Base-by-base conservation (phyloP, 78 protist species). In the Chrysochromulina parva region DNA sequence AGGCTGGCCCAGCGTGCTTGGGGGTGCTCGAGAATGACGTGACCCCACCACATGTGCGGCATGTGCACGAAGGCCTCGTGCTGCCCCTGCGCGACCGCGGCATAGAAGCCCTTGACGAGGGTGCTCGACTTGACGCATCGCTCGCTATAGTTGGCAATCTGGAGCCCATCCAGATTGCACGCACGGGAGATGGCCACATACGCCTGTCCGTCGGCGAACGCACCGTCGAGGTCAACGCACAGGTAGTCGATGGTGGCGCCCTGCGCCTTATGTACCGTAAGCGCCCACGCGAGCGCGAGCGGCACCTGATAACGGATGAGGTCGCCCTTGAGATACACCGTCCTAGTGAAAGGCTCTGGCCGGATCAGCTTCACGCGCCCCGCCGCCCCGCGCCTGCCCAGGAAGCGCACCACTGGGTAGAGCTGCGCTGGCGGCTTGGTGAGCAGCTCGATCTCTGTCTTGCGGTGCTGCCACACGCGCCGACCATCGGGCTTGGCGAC, bases 161-260 rank as follows among this genome's bases (percentile, higher is more conserved):
- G 48, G n/a, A 92, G 59, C 38, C 97, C 98, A 7, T 88, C 88
- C 17, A 95, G 48, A 11, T 1, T 66, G 9, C 10, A 1, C 50
- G 94, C 96, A 47, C 99, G 80, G 16, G 95, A 90, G n/a, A 98
- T 90, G 7, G 99, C 98, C 3, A 98, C 99, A 90, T 97, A 98
- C 16, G 94, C 97, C 92, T 96, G 98, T 26, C 98, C 98, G 13
- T 74, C 53, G 14, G 94, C 97, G 90, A 98, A 98, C 14, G 81
- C 28, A 20, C 90, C 60, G 24, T n/a, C 50, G 7, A 98, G 88
- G 81, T 88, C 55, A 59, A 96, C 94, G 47, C 69, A 80, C 24
- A 96, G 94, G 28, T 92, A 81, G 60, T 90, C 96, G 26, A 98
- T 65, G 19, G 98, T 96, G 96, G 96, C 85, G 28, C 99, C 99